Evolutionary conservation across 768 basidiomycete species (phyloP).

Genomic region (Amanita phalloides): DNA sequence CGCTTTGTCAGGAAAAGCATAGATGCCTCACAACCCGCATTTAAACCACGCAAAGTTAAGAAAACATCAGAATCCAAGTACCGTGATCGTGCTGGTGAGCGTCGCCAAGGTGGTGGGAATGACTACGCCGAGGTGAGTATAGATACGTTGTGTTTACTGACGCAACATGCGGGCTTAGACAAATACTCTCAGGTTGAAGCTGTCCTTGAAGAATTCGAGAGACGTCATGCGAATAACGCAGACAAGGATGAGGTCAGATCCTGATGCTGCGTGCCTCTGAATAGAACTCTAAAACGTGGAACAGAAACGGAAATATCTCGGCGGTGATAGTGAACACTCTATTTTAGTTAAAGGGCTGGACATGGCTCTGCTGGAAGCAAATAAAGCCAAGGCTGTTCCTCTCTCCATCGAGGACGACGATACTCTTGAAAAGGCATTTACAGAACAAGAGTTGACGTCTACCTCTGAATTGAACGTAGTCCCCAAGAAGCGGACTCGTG

Average conservation of each 20-base stretch:
- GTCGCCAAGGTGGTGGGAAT: conserved; percentile 51
- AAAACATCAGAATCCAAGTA: conserved; percentile 43
- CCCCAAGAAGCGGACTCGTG: conserved; percentile 64
- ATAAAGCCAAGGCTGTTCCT: conserved; percentile 53
- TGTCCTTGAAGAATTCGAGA: conserved; percentile 74
- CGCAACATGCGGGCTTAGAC: not conserved
- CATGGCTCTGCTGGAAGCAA: conserved; percentile 74
- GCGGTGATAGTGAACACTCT: conserved; percentile 78
- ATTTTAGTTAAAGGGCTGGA: conserved; percentile 89
- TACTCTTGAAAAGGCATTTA: conserved; percentile 67
- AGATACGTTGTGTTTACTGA: not conserved
- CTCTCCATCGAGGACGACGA: conserved; percentile 60
- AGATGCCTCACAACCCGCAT: conserved; percentile 47
- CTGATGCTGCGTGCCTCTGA: not conserved
- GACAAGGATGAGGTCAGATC: conserved; percentile 47
- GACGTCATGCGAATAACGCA: conserved; percentile 38
- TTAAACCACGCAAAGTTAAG: conserved; percentile 78
- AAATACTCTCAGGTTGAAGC: conserved; percentile 54
- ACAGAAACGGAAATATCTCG: conserved; percentile 65
- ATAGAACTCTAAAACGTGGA: conserved; percentile 39
- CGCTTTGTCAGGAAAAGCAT: conserved; percentile 30
- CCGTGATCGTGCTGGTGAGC: conserved; percentile 68
- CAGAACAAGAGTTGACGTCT: conserved; percentile 24
- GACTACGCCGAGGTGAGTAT: conserved; percentile 61
- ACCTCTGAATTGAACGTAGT: conserved; percentile 6